phyloP scores from a whole-genome alignment of 176 grass and related monocot genomes.

The Hordeum vulgare region MorexV3_pseudomolecules_assembly NC_058520.1:143124106-143124605 shows the following conservation, averaged over 20 bases:
- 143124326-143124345: slow-evolving; percentile 49
- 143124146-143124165: neutral
- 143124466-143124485: slow-evolving; percentile 69
- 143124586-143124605: slow-evolving; percentile 44
- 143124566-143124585: slow-evolving; percentile 50
- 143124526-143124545: slow-evolving; percentile 64
- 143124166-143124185: neutral
- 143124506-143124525: slow-evolving; percentile 73
- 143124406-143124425: slow-evolving; percentile 69
- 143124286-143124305: slow-evolving; percentile 47
- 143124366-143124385: slow-evolving; percentile 65
- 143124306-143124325: slow-evolving; percentile 45
- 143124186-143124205: slow-evolving; percentile 48
- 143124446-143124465: slow-evolving; percentile 67
- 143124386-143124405: slow-evolving; percentile 59
- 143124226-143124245: slow-evolving; percentile 69
- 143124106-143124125: too few relatives aligned
- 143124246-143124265: slow-evolving; percentile 66
- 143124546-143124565: slow-evolving; percentile 66
- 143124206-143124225: slow-evolving; percentile 79
- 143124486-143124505: slow-evolving; percentile 44
- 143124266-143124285: slow-evolving; percentile 68
- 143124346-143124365: slow-evolving; percentile 79
- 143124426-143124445: slow-evolving; percentile 68
- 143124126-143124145: too few relatives aligned